Evolutionary conservation across 768 basidiomycete genomes (phyloP), one percentile per base, ranked within the genome.

Genomic region (Kwoniella bestiolae): DNA sequence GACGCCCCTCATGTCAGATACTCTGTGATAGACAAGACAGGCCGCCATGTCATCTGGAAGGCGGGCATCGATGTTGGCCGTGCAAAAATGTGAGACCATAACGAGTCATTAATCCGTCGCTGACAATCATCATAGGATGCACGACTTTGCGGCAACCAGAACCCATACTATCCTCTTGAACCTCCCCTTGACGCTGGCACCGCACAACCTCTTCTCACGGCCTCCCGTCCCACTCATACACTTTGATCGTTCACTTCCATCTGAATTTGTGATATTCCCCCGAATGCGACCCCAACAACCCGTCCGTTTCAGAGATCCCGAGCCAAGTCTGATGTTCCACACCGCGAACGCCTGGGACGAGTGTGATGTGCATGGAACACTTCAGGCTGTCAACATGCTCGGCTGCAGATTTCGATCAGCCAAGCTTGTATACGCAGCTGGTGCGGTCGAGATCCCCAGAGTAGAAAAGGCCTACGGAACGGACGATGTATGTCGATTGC

Each of bases 251-350:
- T 29, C 67, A 1, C 58, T 79, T 0, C 76, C 74, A 3, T 79
- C 81, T 8, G 82, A 82, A 38, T 83, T 83, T 63, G 76, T 81
- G 41, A 69, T 83, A 29, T 70, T 83, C 45, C 82, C 83, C 1
- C 79, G 83, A 0, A 52, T 75, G 3, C 56, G 68, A 6, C 34
- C 72, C 2, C 58, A 65, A 28, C 51, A 58, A 18, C 75, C 76
- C 1, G 65, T 65, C 14, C 76, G 79, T 52, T 83, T 81, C 67
- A 68, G 63, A 32, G 79, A 80, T 28, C 34, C 67, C 5, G 77
- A 82, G 47, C 78, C 80, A 3, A 79, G 82, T 62, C 72, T 82
- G 65, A 81, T 83, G 35, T 83, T 83, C 66, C 83, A 83, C 66
- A 82, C 82, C 2, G 82, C 82, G 21, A 82, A 82, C 55, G 75